These are phyloP conservation scores for Barbarea vulgaris DNA, from an alignment of 345 rosid genomes.

Conservation along the genomic window DNA sequence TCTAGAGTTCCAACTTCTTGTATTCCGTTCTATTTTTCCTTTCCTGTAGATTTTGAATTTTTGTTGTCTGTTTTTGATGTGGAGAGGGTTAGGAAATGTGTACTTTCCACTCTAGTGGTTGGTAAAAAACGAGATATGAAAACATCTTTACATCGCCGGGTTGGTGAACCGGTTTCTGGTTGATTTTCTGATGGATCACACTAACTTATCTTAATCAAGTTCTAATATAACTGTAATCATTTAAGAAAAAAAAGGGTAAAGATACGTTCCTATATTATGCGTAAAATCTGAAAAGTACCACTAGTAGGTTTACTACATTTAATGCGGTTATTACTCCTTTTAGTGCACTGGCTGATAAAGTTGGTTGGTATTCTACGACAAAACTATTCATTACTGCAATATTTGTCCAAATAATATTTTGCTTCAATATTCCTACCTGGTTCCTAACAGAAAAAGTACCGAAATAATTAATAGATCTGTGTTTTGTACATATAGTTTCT, in stretches of 20 bases:
- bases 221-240: constrained; percentile 7
- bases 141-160: background rate
- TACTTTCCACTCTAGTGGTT: constrained; percentile 24
- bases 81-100: constrained; percentile 27
- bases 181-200: background rate
- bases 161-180: constrained; percentile 12
- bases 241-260: background rate
- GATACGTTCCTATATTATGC: constrained; percentile 13
- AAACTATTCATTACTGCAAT: constrained; percentile 20
- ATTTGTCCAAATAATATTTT: background rate
- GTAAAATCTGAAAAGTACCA: constrained; percentile 22
- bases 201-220: background rate
- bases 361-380: constrained; percentile 33
- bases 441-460: no score
- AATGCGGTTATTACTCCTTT: constrained; percentile 34
- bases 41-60: constrained; percentile 25
- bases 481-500: no score
- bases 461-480: no score
- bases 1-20: constrained; percentile 1
- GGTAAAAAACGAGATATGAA: constrained; percentile 17
- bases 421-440: background rate
- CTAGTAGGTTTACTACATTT: constrained; percentile 26
- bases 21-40: background rate
- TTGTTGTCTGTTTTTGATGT: constrained; percentile 12
- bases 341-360: constrained; percentile 15